phyloP scores from a whole-genome alignment of 768 basidiomycete species.

The Lactifluus subvellereus region DNA sequence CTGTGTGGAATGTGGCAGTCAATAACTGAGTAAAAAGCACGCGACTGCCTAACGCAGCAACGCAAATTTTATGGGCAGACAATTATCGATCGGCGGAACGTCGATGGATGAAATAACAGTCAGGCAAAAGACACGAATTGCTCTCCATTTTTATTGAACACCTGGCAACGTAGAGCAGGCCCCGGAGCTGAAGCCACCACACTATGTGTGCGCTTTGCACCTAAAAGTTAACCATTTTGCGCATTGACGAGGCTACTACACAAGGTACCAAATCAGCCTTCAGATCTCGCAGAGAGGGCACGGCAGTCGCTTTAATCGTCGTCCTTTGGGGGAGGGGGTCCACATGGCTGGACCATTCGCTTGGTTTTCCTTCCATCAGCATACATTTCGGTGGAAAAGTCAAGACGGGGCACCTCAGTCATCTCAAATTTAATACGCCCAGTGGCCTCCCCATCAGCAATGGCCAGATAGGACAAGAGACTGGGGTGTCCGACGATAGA shows the following conservation, averaged over 20 bases:
- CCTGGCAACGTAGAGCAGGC: not conserved
- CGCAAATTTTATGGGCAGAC: not conserved
- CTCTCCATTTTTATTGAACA: not conserved
- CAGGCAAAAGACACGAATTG: not conserved
- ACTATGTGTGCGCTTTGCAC: not conserved
- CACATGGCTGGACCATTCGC: constrained; percentile 54
- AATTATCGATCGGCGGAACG: not conserved
- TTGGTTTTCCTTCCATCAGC: constrained; percentile 22
- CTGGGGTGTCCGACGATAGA: constrained; percentile 91
- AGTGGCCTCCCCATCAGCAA: constrained; percentile 92
- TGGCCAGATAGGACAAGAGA: constrained; percentile 77
- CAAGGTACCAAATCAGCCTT: not conserved
- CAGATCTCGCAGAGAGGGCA: not conserved
- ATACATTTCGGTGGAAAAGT: not conserved
- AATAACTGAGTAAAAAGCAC: not conserved
- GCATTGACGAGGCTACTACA: constrained; percentile 5
- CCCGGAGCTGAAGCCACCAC: not conserved
- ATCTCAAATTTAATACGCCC: constrained; percentile 90
- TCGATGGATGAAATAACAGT: not conserved
- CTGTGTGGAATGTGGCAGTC: constrained; percentile 12
- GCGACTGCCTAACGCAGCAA: not conserved
- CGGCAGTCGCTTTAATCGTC: constrained; percentile 47
- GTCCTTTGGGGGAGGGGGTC: constrained; percentile 59
- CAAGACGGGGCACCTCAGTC: constrained; percentile 67
- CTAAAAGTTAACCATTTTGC: not conserved